phyloP scores from a whole-genome alignment of 768 basidiomycete genomes.

The Tylopilus rubrobrunneus region DNA sequence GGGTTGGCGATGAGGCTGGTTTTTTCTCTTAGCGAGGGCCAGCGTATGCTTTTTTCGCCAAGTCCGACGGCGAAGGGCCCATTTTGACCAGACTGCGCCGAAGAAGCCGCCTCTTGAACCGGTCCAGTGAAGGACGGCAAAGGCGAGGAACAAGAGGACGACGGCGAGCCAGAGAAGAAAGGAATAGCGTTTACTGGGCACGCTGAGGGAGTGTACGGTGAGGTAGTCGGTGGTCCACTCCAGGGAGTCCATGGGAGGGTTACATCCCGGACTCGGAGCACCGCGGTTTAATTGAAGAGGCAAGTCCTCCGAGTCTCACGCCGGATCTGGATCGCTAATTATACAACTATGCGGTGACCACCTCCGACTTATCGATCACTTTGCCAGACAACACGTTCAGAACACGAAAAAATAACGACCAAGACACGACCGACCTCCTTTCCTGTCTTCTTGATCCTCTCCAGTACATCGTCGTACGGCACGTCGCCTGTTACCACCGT shows the following conservation, averaged over 20 bases:
- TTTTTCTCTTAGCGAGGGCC: constrained; percentile 29
- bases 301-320: too few relatives aligned
- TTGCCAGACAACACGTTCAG: constrained; percentile 38
- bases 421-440: constrained; percentile 58
- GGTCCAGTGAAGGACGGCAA: constrained; percentile 41
- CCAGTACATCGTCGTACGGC: constrained; percentile 61
- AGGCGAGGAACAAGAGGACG: constrained; percentile 37
- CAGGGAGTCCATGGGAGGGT: constrained; percentile 40
- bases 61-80: constrained; percentile 55
- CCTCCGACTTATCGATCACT: background rate
- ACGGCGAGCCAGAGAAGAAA: constrained; percentile 60
- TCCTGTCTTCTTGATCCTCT: constrained; percentile 86
- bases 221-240: constrained; percentile 58
- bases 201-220: constrained; percentile 50
- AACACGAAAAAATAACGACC: background rate
- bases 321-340: too few relatives aligned
- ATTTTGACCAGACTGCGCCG: constrained; percentile 56
- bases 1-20: constrained; percentile 40
- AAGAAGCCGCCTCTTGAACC: constrained; percentile 38
- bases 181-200: constrained; percentile 50
- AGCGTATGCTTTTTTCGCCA: constrained; percentile 48
- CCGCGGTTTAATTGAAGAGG: too few relatives aligned
- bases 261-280: too few relatives aligned
- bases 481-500: constrained; percentile 60
- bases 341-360: too few relatives aligned